Evolutionary conservation across 2,329 filamentous ascomycete species (phyloP), one percentile per base, ranked within the genome.

Genomic region (Trichoderma breve): DNA sequence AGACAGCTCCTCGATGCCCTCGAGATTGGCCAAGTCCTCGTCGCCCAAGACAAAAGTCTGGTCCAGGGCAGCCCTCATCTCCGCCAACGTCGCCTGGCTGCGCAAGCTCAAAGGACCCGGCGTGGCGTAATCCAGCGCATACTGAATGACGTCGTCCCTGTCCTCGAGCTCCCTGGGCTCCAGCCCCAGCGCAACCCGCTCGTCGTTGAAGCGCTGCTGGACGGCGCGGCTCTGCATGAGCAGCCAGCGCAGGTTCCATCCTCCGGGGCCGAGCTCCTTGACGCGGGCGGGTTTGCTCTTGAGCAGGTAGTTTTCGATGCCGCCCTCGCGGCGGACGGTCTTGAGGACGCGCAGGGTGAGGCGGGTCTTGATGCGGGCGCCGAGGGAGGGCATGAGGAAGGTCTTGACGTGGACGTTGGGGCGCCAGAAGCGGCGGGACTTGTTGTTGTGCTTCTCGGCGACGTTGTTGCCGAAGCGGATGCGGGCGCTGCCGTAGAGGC

Each of bases 211-310:
- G 75, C 88, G 85, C 75, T 87, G 86, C 80, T 90, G 89, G 65
- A 97, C 87, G 24, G 83, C 83, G 1, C 78, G 78, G 5, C 90
- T 94, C 84, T 95, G 93, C 91, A 98, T 94, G 73, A 99, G 85
- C 74, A 93, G 88, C 93, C 94, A 98, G 75, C 96, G 86, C 78
- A 99, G 84, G 76, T 91, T 89, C 96, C 96, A 99, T 7, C 96
- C 96, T 75, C 92, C 92, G 67, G 95, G 90, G 6, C 96, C 96
- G 71, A 99, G 85, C 82, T 97, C 93, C 84, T 91, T 93, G 79
- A 98, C 87, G 74, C 96, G 88, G 53, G 86, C 87, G 18, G 91
- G 85, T 83, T 94, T 96, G 80, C 90, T 88, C 76, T 94, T 94
- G 55, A 97, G 86, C 60, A 99, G 85, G 83, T 99, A 99, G 78